Base-by-base conservation (phyloP, 2,329 filamentous ascomycete genomes). In the Colletotrichum sansevieriae region DNA sequence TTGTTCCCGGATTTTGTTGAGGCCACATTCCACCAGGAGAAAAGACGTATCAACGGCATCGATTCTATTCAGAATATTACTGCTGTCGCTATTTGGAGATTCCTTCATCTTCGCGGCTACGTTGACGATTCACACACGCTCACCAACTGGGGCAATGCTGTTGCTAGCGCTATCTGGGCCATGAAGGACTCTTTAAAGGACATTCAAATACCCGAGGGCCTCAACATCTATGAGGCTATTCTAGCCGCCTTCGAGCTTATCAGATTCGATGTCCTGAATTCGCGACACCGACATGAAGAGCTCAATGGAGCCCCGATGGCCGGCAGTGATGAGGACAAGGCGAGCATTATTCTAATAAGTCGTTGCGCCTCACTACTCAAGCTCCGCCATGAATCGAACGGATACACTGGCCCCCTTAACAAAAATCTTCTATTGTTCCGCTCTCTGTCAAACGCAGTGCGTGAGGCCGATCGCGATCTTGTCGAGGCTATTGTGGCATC, bases 331-430 rank as follows among this genome's bases (percentile, higher is more conserved):
- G 89, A 92, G 46, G 94, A 97, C 72, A 94, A 92, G 77, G 85
- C 87, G 37, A 91, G 91, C 75, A 90, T 94, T 51, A 86, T 96
- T 63, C 86, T 99, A 51, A 90, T 98, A 74, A 96, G 94, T 73
- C 91, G 96, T 44, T 91, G 95, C 70, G 93, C 95, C 13, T 94
- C 92, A 61, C 84, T 98, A 66, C 88, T 94, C 59, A 93, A 92
- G 75, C 85, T 98, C 70, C 89, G 90, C 37, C 96, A 99, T 78
- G 88, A 93, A 73, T 86, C 88, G 3, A 95, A 95, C 73, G 96
- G 96, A 35, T 99, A 98, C 80, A 98, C 95, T 2, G 96, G 96
- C 0, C 95, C 96, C 1, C 86, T 99, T 1, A 97, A 94, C 83
- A 91, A 96, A 79, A 94, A 95, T 73, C 85, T 98, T 60, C 85